Evolutionary conservation across 139 green algal species (phyloP), one percentile per base, ranked within the genome.

Genomic region (Cymbomonas tetramitiformis): DNA sequence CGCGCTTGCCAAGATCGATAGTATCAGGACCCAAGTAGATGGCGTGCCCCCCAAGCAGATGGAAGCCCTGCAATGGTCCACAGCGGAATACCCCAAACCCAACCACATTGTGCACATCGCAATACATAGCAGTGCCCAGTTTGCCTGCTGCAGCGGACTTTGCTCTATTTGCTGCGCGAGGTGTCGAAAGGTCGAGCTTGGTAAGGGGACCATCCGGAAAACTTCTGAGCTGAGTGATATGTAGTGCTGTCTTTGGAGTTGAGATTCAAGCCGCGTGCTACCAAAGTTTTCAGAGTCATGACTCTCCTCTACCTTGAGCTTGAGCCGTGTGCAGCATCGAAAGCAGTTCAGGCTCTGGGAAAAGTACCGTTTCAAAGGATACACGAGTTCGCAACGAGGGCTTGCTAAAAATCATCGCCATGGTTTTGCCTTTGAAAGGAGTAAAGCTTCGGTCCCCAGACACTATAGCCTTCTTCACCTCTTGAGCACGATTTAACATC

Each of bases 321-420:
- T n/a, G n/a, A n/a, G n/a, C n/a, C n/a, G n/a, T n/a, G n/a, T n/a
- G n/a, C n/a, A n/a, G n/a, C n/a, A n/a, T n/a, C n/a, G n/a, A n/a
- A n/a, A n/a, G n/a, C n/a, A n/a, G n/a, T n/a, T n/a, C n/a, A n/a
- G n/a, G n/a, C n/a, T n/a, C n/a, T n/a, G n/a, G n/a, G n/a, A n/a
- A n/a, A n/a, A n/a, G n/a, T n/a, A n/a, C n/a, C 43, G 91, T 96
- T 63, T 99, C 91, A 56, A 99, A 99, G 1, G 84, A 95, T 5
- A 99, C 78, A 0, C 90, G 79, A 0, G 91, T 99, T 30, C 91
- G 76, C 61, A 94, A 86, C 9, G 81, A 94, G 0, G 86, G 90
- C 77, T 99, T 99, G 30, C 90, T 94, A 75, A 99, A 99, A 31
- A 99, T 94, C 91, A 99, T 99, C 2, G 81, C 75, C 79, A 99